These are phyloP conservation scores for Ligustrum vulgare DNA, from an alignment of 257 asterid species.

Conservation along the genomic window DNA sequence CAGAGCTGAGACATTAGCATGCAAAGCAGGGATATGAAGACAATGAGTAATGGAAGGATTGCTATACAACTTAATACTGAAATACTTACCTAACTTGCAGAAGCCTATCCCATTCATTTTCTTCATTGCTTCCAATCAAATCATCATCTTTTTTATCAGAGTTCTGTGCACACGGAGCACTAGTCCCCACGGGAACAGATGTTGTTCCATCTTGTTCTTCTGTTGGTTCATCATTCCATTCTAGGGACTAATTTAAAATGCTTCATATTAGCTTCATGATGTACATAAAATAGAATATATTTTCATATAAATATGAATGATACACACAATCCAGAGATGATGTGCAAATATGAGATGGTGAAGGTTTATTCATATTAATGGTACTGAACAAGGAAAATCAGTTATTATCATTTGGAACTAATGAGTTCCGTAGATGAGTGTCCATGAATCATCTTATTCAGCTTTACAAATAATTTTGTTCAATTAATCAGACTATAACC, in stretches of 20 bases:
- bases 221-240: conserved; percentile 85
- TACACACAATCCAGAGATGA: background rate
- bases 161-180: conserved; percentile 46
- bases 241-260: conserved; percentile 47
- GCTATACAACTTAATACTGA: background rate
- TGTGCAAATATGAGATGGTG: background rate
- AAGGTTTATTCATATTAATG: background rate
- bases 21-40: background rate
- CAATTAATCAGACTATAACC: background rate
- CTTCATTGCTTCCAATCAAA: conserved; percentile 51
- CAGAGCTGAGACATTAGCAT: background rate
- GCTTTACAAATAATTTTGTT: background rate
- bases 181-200: conserved; percentile 40
- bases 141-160: conserved; percentile 64
- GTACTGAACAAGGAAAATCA: background rate
- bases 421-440: background rate
- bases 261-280: background rate
- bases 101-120: conserved; percentile 97
- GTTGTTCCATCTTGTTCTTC: conserved; percentile 66
- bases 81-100: conserved; percentile 75
- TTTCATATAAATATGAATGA: background rate
- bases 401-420: background rate
- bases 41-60: conserved; percentile 1
- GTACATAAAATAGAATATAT: background rate
- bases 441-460: background rate